phyloP scores from a whole-genome alignment of 2,329 filamentous ascomycete genomes.

The Bipolaris bicolor region DNA sequence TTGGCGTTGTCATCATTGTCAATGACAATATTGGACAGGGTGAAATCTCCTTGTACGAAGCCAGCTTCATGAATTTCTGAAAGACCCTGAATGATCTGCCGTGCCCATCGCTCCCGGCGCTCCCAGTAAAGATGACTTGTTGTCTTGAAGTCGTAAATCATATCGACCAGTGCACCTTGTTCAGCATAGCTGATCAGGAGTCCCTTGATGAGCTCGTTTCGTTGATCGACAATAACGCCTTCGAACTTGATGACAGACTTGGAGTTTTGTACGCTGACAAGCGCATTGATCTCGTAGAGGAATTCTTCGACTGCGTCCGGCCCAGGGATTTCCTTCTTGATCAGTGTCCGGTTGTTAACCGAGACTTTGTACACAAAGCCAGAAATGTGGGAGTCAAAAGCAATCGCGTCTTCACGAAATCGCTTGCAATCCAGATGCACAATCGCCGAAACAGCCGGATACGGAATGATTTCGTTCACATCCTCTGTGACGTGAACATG shows the following conservation, averaged over 20 bases:
- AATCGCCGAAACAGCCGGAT: slow-evolving; percentile 75
- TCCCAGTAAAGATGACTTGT: slow-evolving; percentile 66
- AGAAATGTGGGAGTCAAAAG: slow-evolving; percentile 91
- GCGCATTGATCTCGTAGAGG: slow-evolving; percentile 93
- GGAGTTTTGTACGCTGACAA: slow-evolving; percentile 76
- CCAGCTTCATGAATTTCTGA: slow-evolving; percentile 94
- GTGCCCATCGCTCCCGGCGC: slow-evolving; percentile 83
- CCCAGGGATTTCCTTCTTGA: slow-evolving; percentile 98
- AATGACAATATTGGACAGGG: slow-evolving; percentile 94
- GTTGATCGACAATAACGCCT: slow-evolving; percentile 84
- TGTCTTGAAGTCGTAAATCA: slow-evolving; percentile 79
- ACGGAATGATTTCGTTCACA: slow-evolving; percentile 90
- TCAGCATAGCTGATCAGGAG: slow-evolving; percentile 88
- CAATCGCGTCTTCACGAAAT: slow-evolving; percentile 74
- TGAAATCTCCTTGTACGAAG: slow-evolving; percentile 97
- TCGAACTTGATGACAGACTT: slow-evolving; percentile 83
- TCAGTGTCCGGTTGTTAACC: slow-evolving; percentile 72
- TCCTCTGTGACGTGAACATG: slow-evolving; percentile 99
- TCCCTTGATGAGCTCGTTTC: slow-evolving; percentile 76
- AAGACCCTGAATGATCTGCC: slow-evolving; percentile 86
- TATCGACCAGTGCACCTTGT: slow-evolving; percentile 84
- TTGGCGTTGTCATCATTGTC: slow-evolving; percentile 83
- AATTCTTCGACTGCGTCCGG: slow-evolving; percentile 97
- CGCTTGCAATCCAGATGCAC: slow-evolving; percentile 67
- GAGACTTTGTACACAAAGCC: slow-evolving; percentile 96